Base-by-base conservation (phyloP, 164 flowering plant species). In the Sextonia rubra region DNA sequence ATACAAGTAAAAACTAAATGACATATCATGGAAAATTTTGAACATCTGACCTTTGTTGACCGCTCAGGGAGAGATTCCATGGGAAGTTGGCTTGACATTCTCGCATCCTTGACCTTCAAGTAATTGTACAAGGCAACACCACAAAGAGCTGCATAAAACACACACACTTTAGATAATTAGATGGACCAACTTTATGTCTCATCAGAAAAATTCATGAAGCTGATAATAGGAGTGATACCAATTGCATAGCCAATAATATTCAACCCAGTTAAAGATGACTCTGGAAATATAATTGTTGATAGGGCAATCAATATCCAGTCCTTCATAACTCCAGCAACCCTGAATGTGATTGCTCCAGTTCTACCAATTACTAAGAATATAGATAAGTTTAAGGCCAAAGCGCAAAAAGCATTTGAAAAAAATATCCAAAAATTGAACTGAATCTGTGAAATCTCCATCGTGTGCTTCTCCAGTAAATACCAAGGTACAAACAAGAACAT, bases 261-360 rank as follows among this genome's bases (percentile, higher is more conserved):
- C 52, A 95, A 84, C 68, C 90, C 89, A 67, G 99, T 95, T 73
- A 95, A 91, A 14, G 92, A 76, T 14, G 99, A 95, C 77, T 95
- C 99, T 0, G 98, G 99, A 80, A 95, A 95, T 74, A 95, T 81
- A 71, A 95, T 86, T 22, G 99, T 92, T 69, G 99, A 95, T 73
- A 95, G 97, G 71, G 99, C 94, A 68, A 95, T 95, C 56, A 95
- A 83, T 77, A 95, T 91, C 99, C 99, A 93, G 74, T 95, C 99
- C 80, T 95, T 95, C 66, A 95, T 71, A 76, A 95, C 99, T 69
- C 99, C 99, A 78, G 99, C 99, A 72, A 95, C 97, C 60, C 99
- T 85, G 75, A 92, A 84, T 69, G 99, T 95, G 66, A 95, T 94
- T 55, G 99, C 99, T 71, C 97, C 93, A 69, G 99, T 92, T 90